Percentiles rank a stretch among this genome's conserved stretches.
Evolutionary conservation across 176 grass and related monocot genomes (phyloP).

Genomic region (Thinopyrum elongatum): DNA sequence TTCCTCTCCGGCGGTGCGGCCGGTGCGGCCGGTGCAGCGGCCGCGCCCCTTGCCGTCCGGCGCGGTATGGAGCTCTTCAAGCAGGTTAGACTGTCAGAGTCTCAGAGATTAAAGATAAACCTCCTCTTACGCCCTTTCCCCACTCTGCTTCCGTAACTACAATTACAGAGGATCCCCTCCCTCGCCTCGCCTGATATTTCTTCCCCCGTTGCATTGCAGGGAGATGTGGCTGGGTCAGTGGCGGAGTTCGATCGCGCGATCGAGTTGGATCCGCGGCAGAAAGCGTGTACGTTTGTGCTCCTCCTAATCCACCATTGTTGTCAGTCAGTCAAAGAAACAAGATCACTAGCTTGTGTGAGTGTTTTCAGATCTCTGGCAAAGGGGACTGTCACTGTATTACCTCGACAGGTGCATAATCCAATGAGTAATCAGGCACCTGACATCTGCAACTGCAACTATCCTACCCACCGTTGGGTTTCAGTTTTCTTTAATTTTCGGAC

Average conservation of each 20-base stretch:
- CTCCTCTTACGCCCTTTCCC: not conserved
- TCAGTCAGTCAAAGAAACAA: not conserved
- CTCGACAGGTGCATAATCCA: slow-evolving; percentile 46
- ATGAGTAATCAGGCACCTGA: not conserved
- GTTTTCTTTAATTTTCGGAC: not conserved
- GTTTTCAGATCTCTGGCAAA: slow-evolving; percentile 85
- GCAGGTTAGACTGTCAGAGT: slow-evolving; percentile 23
- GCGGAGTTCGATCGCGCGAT: slow-evolving; percentile 70
- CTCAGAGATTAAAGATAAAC: no score
- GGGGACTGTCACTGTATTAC: slow-evolving; percentile 85
- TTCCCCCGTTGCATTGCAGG: slow-evolving; percentile 7
- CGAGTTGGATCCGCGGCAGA: slow-evolving; percentile 69
- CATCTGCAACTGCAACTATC: not conserved
- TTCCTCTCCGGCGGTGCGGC: slow-evolving; percentile 54
- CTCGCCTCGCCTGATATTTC: not conserved
- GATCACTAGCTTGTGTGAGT: not conserved
- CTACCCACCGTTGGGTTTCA: not conserved
- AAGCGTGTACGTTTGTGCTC: slow-evolving; percentile 61
- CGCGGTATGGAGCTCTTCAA: slow-evolving; percentile 82
- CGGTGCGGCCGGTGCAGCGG: slow-evolving; percentile 29
- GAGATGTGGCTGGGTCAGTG: slow-evolving; percentile 69
- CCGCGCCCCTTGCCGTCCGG: slow-evolving; percentile 57
- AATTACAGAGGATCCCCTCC: not conserved
- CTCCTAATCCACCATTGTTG: not conserved
- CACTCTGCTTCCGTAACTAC: not conserved